Evolutionary conservation across 352 stramenopile species (phyloP), one percentile per base, ranked within the genome.

Genomic region (Sclerospora graminicola): DNA sequence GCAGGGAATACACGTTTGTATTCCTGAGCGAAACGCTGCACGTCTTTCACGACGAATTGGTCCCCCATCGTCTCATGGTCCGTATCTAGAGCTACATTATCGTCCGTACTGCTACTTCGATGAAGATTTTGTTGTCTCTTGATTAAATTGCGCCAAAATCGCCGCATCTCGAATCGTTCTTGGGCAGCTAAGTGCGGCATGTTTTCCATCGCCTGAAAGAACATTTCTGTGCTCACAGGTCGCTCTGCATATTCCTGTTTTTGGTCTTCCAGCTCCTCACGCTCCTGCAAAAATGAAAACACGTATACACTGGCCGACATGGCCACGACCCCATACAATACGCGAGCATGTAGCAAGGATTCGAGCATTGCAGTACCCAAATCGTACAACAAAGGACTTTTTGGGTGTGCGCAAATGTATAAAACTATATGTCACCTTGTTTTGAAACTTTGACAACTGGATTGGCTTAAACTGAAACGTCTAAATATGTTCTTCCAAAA

Each of bases 1-100:
- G 83, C 66, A 0, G 78, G 81, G 24, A 85, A 93, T 5, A 89
- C 73, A 30, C 82, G 69, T 26, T 83, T 77, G 58, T 90, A 93
- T 42, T 88, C 75, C 29, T 82, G 71, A 16, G 76, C 76, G 32
- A 84, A 78, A n/a, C 67, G 49, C 58, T 87, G 70, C 42, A 90
- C 64, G 47, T 86, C 79, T 27, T 68, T 59, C 30, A 89, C 40
- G n/a, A 61, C 43, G 16, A 35, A 8, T 16, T 63, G 57, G 9
- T 23, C 29, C 8, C 24, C 34, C 1, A 6, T 14, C 23, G 7
- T 43, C 20, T 48, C 26, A 15, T 43, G 8, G 0, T 49, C 31
- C 1, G 20, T 18, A 1, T 59, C 44, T 13, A 39, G 10, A 0
- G 14, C 36, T 13, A 32, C 13, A 1, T 18, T 24, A 5, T 45